Percentiles rank a stretch among this genome's conserved stretches.
phyloP scores from a whole-genome alignment of 208 protist species.

The Trypanosomatidae sp. region DNA sequence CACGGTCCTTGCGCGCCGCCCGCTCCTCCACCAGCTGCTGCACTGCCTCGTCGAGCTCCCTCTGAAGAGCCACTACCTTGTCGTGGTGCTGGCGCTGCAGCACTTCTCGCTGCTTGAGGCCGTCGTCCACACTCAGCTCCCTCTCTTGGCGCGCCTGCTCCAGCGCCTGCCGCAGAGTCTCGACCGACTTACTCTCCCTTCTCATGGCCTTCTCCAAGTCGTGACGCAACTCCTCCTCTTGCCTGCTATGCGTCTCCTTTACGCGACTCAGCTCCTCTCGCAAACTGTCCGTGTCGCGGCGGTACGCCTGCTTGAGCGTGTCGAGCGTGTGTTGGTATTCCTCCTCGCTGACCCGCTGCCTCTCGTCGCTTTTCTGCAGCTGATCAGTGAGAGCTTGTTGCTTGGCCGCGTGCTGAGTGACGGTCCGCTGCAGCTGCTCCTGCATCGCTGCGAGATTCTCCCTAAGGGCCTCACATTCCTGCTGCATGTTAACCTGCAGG shows the following conservation, averaged over 20 bases:
- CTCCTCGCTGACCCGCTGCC: conserved; percentile 44
- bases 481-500: conserved; percentile 33
- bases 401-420: conserved; percentile 31
- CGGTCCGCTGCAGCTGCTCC: conserved; percentile 45
- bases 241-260: conserved; percentile 34
- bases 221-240: conserved; percentile 34
- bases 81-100: conserved; percentile 56
- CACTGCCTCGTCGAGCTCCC: conserved; percentile 35
- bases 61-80: conserved; percentile 55
- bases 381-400: conserved; percentile 58
- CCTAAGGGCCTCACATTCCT: conserved; percentile 36
- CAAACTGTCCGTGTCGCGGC: conserved; percentile 41
- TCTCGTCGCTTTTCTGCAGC: conserved; percentile 47
- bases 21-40: conserved; percentile 61
- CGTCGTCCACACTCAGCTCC: conserved; percentile 43
- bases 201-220: conserved; percentile 48
- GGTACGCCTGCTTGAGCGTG: conserved; percentile 46
- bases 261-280: conserved; percentile 40
- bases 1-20: conserved; percentile 50
- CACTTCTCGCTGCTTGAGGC: conserved; percentile 46
- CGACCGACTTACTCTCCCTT: conserved; percentile 49
- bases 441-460: conserved; percentile 51
- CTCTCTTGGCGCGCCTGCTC: conserved; percentile 63
- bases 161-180: conserved; percentile 53
- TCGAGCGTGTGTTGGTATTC: conserved; percentile 41